Evolutionary conservation across 305 asterid genomes (phyloP), one percentile per base, ranked within the genome.

Genomic region (Fraxinus angustifolia): DNA sequence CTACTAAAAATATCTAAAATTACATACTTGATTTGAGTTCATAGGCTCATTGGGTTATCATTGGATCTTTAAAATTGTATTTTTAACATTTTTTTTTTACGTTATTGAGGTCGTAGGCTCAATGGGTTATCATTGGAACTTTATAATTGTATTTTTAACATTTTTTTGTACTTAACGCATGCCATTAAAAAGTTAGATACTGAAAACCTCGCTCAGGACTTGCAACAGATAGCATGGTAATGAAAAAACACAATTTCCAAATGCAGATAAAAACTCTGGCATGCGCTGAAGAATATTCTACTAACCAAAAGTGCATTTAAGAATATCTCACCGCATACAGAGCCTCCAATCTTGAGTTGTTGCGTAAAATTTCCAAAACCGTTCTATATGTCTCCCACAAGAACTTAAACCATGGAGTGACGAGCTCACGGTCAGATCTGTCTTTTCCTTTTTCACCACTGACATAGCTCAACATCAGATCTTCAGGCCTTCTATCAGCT

Each of bases 371-470:
- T 85, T 96, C 99, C 86, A 94, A 83, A 73, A 93, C 97, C 0
- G 97, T 93, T 86, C 99, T 92, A 86, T 96, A 96, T 0, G 99
- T 96, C 90, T 96, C 99, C 99, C 99, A 96, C 88, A 94, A 88
- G 83, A 96, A 96, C 91, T 96, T 96, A 85, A 96, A 96, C 97
- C 99, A 94, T 1, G 99, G 99, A 19, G 99, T 96, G 73, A 96
- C 98, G 68, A 91, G 97, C 85, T 96, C 98, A 7, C 97, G 96
- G 58, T 96, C 99, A 35, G 98, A 96, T 82, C 99, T 87, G 40
- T 94, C 99, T 86, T 92, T 96, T 50, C 98, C 99, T 86, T 94
- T 96, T 89, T 96, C 98, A 78, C 99, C 99, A 80, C 99, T 94
- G 30, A 94, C 99, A 87, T 92, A 96, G 86, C 98, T 96, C 92